Percentiles rank a stretch among this genome's conserved stretches.
Conservation (phyloP, 768 basidiomycete species). For the Kwoniella sp. region DNA sequence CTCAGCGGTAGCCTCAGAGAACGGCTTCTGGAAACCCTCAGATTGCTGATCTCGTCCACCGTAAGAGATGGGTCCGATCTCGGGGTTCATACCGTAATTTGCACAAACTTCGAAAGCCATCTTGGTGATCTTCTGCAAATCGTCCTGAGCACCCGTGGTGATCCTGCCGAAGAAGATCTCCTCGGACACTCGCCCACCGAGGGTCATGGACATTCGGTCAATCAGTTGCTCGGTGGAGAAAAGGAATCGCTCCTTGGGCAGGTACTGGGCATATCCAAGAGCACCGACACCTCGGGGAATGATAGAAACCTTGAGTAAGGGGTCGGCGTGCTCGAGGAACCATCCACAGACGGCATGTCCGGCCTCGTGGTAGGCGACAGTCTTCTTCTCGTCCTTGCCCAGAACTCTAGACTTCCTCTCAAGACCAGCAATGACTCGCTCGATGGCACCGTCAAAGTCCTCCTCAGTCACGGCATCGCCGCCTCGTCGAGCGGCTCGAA, state of each 20-base stretch:
- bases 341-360: slow-evolving; percentile 98
- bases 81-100: slow-evolving; percentile 94
- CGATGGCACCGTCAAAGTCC: slow-evolving; percentile 96
- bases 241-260: slow-evolving; percentile 93
- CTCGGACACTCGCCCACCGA: slow-evolving; percentile 96
- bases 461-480: slow-evolving; percentile 75
- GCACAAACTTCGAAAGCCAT: slow-evolving; percentile 93
- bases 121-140: slow-evolving; percentile 94
- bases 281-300: slow-evolving; percentile 95
- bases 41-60: slow-evolving; percentile 81
- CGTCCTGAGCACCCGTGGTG: slow-evolving; percentile 97
- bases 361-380: slow-evolving; percentile 97
- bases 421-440: slow-evolving; percentile 94
- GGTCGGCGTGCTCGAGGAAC: slow-evolving; percentile 97
- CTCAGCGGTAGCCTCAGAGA: slow-evolving; percentile 95
- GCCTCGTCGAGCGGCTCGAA: slow-evolving; percentile 85
- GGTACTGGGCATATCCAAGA: slow-evolving; percentile 95
- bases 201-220: slow-evolving; percentile 97
- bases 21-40: slow-evolving; percentile 93
- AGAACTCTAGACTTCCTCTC: slow-evolving; percentile 94
- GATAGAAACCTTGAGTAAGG: slow-evolving; percentile 94
- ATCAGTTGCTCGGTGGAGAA: slow-evolving; percentile 91
- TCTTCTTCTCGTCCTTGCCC: slow-evolving; percentile 95
- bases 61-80: slow-evolving; percentile 94
- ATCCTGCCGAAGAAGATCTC: slow-evolving; percentile 96